Base-by-base conservation (phyloP, 345 rosid genomes). In the Capsella bursapastoris region DNA sequence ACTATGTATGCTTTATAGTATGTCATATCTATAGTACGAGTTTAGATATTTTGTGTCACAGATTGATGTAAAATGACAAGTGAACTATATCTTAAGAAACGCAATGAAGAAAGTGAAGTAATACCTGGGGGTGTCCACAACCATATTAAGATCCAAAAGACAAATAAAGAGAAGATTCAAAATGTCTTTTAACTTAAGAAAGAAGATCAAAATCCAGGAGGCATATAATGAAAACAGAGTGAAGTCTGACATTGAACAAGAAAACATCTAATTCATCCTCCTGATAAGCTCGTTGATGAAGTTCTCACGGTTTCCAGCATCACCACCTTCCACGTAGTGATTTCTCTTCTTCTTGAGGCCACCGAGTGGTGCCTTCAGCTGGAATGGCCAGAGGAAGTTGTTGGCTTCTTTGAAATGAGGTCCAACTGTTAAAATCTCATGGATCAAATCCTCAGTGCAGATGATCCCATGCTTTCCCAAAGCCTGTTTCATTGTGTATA, bases 301-400 rank as follows among this genome's bases (percentile, higher is more conserved):
- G 67, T 87, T 81, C 70, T 93, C 97, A 3, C 81, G 84, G 75
- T 86, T 83, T 44, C 92, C 98, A 0, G 97, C 97, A 78, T 93
- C 98, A 44, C 97, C 98, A 0, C 98, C 98, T 81, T 94, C 98
- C 0, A 94, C 97, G 45, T 94, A 94, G 81, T 94, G 98, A 71
- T 91, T 91, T 64, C 98, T 88, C 86, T 89, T 91, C 88, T 88
- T 91, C 84, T 91, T 84, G 52, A 93, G 51, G 68, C 97, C 98
- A 32, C 96, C 91, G 51, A 85, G 76, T 0, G 98, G 98, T 4
- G 98, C 97, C 85, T 87, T 94, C 6, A 94, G 91, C 86, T 94
- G 86, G 81, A 94, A 94, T 6, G 97, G 97, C 98, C 97, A 94
- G 11, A 91, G 68, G 81, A 88, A 94, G 88, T 90, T 77, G 85